These are phyloP conservation scores for Yamadazyma friedrichii DNA, from an alignment of 1,139 yeast species.

Conservation along the genomic window DNA sequence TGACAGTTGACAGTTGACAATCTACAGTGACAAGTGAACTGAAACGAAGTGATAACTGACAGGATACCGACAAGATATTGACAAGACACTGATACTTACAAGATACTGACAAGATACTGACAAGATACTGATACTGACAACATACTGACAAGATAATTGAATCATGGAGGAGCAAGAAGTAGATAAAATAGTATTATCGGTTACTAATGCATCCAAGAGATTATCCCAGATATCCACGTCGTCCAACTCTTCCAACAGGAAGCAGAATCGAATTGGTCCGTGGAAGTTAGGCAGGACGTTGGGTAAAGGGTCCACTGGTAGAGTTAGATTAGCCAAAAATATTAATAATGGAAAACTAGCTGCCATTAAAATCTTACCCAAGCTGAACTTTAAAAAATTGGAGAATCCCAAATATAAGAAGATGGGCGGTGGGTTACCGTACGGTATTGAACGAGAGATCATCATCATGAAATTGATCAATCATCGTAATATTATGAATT, in stretches of 20 bases:
- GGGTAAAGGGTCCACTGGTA: slow-evolving; percentile 94
- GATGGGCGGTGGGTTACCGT: slow-evolving; percentile 59
- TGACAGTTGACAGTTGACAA: too few relatives aligned
- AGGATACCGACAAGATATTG: too few relatives aligned
- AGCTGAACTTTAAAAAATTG: slow-evolving; percentile 59
- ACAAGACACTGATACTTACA: too few relatives aligned
- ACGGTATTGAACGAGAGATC: slow-evolving; percentile 95
- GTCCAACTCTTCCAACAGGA: slow-evolving; percentile 48
- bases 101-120: not conserved
- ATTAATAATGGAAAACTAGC: slow-evolving; percentile 83
- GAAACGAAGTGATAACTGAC: too few relatives aligned
- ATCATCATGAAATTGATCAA: slow-evolving; percentile 88
- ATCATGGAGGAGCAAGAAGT: slow-evolving; percentile 4
- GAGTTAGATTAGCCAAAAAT: slow-evolving; percentile 90
- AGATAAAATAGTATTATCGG: slow-evolving; percentile 51
- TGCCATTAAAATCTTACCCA: slow-evolving; percentile 95
- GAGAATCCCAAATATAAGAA: slow-evolving; percentile 49
- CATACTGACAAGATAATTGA: not conserved
- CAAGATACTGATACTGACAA: too few relatives aligned
- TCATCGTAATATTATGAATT: slow-evolving; percentile 92
- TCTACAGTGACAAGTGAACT: too few relatives aligned
- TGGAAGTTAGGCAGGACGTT: slow-evolving; percentile 95
- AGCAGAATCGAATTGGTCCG: slow-evolving; percentile 84
- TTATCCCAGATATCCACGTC: slow-evolving; percentile 63
- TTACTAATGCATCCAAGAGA: slow-evolving; percentile 62